Evolutionary conservation across 2,329 filamentous ascomycete genomes (phyloP).

Genomic region (Zarea fungicola): DNA sequence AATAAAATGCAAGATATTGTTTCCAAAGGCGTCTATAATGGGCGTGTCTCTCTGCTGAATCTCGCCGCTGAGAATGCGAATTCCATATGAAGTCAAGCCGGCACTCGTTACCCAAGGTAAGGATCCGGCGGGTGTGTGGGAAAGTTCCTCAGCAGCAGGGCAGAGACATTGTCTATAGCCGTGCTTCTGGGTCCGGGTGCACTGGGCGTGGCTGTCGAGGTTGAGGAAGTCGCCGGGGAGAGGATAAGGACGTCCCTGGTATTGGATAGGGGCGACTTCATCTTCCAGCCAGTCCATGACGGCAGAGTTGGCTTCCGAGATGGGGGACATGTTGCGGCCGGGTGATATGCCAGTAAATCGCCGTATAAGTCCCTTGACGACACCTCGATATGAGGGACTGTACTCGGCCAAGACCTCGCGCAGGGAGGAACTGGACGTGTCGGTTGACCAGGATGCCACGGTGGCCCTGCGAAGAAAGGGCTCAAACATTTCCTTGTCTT

Average conservation of each 20-base stretch:
- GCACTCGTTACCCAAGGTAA: slow-evolving; percentile 24
- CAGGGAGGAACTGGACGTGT: slow-evolving; percentile 31
- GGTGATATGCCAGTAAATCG: slow-evolving; percentile 29
- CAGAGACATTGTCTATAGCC: slow-evolving; percentile 25
- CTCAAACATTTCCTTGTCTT: slow-evolving; percentile 18
- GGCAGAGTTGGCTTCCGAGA: slow-evolving; percentile 18
- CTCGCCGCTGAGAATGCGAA: slow-evolving; percentile 15
- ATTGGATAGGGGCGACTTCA: slow-evolving; percentile 20
- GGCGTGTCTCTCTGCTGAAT: slow-evolving; percentile 14
- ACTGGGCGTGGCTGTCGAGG: slow-evolving; percentile 22
- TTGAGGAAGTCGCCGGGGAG: slow-evolving; percentile 47
- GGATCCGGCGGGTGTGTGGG: slow-evolving; percentile 13
- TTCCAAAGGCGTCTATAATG: slow-evolving; percentile 38
- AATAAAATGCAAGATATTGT: slow-evolving; percentile 43
- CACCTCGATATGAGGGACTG: slow-evolving; percentile 28
- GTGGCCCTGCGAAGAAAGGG: slow-evolving; percentile 30
- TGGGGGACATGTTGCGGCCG: slow-evolving; percentile 20
- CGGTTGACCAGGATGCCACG: slow-evolving; percentile 33
- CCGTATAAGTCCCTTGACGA: slow-evolving; percentile 35
- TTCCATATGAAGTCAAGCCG: slow-evolving; percentile 20
- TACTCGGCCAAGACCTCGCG: slow-evolving; percentile 28
- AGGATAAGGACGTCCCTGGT: slow-evolving; percentile 23
- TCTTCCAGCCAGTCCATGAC: slow-evolving; percentile 26
- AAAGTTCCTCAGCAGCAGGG: slow-evolving; percentile 20
- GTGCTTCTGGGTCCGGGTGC: slow-evolving; percentile 19